A percentile compares a stretch with the other conserved stretches of the same genome.
Conservation (phyloP, 495 filamentous ascomycete species). For the Podospora tetraspora region DNA sequence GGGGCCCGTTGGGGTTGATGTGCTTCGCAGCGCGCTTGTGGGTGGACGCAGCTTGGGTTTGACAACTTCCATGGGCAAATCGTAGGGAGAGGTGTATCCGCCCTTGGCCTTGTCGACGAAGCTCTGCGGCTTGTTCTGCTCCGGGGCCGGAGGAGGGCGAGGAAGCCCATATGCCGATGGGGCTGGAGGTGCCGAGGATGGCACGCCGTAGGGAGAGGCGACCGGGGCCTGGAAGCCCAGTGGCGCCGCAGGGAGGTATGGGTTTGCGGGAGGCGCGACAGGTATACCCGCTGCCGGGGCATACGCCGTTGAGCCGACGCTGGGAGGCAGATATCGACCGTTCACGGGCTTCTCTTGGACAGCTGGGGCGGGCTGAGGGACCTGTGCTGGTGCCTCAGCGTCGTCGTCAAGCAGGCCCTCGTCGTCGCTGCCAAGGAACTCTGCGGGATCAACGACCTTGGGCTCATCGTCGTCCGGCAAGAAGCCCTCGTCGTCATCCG, state of each 20-base stretch:
- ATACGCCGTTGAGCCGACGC: constrained; percentile 15
- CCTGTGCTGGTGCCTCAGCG: constrained; percentile 30
- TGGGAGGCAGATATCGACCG: constrained; percentile 34
- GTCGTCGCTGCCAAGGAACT: constrained; percentile 64
- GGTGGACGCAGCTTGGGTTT: constrained; percentile 57
- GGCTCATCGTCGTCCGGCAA: constrained; percentile 31
- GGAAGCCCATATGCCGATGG: constrained; percentile 39
- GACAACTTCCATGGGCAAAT: constrained; percentile 83
- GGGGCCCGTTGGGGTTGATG: constrained; percentile 34
- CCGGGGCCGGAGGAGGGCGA: constrained; percentile 35
- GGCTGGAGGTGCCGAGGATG: constrained; percentile 40
- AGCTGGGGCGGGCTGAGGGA: constrained; percentile 10
- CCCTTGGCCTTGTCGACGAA: constrained; percentile 85
- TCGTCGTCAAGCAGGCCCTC: constrained; percentile 69
- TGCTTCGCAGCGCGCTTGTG: constrained; percentile 33
- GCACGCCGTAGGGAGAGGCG: constrained; percentile 29
- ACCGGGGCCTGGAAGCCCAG: constrained; percentile 25
- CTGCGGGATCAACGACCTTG: constrained; percentile 47
- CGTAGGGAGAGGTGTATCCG: constrained; percentile 89
- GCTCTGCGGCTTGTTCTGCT: constrained; percentile 60
- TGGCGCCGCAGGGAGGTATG: constrained; percentile 28
- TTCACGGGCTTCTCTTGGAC: constrained; percentile 18
- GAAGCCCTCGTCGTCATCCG: constrained; percentile 45
- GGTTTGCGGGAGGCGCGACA: constrained; percentile 30
- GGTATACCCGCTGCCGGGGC: constrained; percentile 22